Base-by-base conservation (phyloP, 179 eudicot genomes). In the Spergularia azorica region DNA sequence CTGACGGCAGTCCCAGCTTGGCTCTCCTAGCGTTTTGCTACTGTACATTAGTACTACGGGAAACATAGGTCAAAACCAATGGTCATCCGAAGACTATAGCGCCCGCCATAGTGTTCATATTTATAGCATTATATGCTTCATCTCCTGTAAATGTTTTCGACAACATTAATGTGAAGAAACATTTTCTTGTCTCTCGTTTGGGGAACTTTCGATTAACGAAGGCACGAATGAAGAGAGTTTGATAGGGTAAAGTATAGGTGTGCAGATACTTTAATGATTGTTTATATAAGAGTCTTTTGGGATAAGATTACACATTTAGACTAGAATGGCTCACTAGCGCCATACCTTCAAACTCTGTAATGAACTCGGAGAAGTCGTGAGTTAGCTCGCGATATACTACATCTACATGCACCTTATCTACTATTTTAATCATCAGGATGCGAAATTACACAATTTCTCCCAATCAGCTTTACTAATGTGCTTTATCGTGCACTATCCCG, bases 131-230 rank as follows among this genome's bases (percentile, higher is more conserved):
- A 72, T 73, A 73, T 82, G 81, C 76, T 74, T 78, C 75, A 56
- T 62, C 21, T 43, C 71, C 60, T 81, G 84, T 81, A 81, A 55
- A 77, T 72, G 73, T 81, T 70, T 15, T 67, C 73, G 39, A 48
- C 67, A 17, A 60, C 64, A 66, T 63, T 72, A 36, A 58, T 66
- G 38, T 71, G 70, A 50, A 48, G 69, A 79, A 64, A 51, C 75
- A 56, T 36, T 66, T 66, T 76, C 46, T 57, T 80, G 26, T 59
- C 9, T 7, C 62, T 16, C 32, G 36, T 11, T 48, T 20, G 36
- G 58, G 48, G 14, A 16, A 21, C 26, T 36, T 62, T 32, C 41
- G 13, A 3, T 62, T 62, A 62, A n/a, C 10, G 61, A 61, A 38
- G 32, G 72, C 72, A 52, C 6, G 66, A 60, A 39, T 1, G 72